Percentiles rank a stretch among this genome's conserved stretches.
Conservation (phyloP, 768 basidiomycete species). For the Clavulina sp. region DNA sequence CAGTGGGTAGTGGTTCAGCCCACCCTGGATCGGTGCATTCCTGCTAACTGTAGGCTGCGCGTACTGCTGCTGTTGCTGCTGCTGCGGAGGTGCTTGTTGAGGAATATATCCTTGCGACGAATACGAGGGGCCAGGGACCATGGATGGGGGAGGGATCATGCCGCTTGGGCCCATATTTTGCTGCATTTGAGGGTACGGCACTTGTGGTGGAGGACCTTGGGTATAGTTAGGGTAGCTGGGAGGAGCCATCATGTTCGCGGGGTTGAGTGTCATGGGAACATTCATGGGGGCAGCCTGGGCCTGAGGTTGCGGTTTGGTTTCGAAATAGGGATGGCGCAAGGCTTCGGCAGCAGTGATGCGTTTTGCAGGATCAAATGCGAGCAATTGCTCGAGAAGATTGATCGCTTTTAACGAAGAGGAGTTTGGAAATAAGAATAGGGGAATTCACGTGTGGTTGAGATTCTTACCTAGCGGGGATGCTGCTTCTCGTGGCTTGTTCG, state of each 20-base stretch:
- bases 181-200: not conserved
- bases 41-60: not conserved
- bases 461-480: constrained; percentile 64
- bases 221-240: constrained; percentile 46
- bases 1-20: not conserved
- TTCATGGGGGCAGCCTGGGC: constrained; percentile 23
- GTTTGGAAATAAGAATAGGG: not conserved
- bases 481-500: no score
- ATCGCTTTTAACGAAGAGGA: constrained; percentile 33
- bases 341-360: constrained; percentile 86
- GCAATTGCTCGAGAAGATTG: constrained; percentile 81
- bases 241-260: constrained; percentile 45
- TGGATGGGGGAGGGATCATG: not conserved
- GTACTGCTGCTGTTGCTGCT: not conserved
- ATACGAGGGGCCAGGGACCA: not conserved
- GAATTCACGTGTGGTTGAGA: not conserved
- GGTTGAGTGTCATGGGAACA: constrained; percentile 19
- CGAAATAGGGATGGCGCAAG: constrained; percentile 84
- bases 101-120: not conserved
- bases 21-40: not conserved
- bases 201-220: constrained; percentile 11
- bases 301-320: no score
- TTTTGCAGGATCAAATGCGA: constrained; percentile 90
- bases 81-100: not conserved
- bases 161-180: not conserved